These are phyloP conservation scores for Solanum ossicruentum DNA, from an alignment of 257 asterid species.

Conservation along the genomic window DNA sequence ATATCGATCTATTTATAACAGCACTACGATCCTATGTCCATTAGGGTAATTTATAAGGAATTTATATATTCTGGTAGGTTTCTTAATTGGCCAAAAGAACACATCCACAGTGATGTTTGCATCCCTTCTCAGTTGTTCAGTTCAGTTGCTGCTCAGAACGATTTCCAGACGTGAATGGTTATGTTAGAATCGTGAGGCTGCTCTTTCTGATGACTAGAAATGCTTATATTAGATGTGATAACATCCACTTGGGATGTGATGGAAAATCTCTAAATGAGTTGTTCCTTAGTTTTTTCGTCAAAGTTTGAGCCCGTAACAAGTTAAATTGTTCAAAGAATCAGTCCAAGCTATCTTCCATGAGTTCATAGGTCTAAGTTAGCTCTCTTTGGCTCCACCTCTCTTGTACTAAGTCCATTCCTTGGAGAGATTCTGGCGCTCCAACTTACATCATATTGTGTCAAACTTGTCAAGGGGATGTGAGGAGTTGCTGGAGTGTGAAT, in stretches of 20 bases:
- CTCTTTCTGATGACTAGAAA: background rate
- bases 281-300: background rate
- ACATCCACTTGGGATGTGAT: background rate
- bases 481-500: background rate
- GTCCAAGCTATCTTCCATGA: background rate
- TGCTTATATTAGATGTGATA: background rate
- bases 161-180: background rate
- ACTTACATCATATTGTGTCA: background rate
- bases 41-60: background rate
- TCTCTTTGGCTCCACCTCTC: background rate
- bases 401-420: background rate
- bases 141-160: background rate
- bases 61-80: background rate
- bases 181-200: background rate
- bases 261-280: background rate
- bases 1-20: background rate
- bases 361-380: background rate
- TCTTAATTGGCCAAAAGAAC: background rate
- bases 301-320: background rate
- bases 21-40: background rate
- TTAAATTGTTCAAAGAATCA: background rate
- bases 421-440: background rate
- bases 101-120: background rate
- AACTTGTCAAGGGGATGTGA: background rate
- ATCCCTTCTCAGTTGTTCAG: background rate